Conservation (phyloP, 768 basidiomycete species). For the Russula sp. region DNA sequence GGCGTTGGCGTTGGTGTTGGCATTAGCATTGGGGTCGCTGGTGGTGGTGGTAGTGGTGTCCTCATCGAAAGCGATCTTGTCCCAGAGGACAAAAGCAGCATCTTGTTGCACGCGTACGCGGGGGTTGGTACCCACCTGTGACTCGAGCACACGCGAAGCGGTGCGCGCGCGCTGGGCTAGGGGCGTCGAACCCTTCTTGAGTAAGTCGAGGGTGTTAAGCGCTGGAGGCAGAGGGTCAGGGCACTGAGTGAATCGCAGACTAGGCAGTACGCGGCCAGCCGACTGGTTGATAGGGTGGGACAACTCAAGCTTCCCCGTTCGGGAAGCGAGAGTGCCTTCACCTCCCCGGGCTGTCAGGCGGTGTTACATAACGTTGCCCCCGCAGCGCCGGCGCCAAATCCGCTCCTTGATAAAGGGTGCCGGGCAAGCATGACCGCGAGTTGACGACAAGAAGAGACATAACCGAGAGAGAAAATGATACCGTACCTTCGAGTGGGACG, state of each 20-base stretch:
- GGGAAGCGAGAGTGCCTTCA: not conserved
- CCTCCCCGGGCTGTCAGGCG: not conserved
- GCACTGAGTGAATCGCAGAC: conserved; percentile 3
- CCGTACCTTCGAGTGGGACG: conserved; percentile 83
- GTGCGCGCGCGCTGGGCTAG: conserved; percentile 81
- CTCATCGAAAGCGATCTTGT: conserved; percentile 56
- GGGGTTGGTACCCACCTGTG: conserved; percentile 77
- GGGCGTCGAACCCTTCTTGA: conserved; percentile 83
- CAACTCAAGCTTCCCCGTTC: not conserved
- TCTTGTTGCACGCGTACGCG: conserved; percentile 81
- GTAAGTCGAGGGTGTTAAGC: conserved; percentile 84
- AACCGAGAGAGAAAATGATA: not conserved
- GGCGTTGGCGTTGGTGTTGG: conserved; percentile 26
- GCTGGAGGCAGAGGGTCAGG: conserved; percentile 45
- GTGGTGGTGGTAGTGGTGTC: conserved; percentile 30
- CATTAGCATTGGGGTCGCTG: conserved; percentile 33
- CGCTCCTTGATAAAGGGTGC: not conserved
- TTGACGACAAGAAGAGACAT: not conserved
- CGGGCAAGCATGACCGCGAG: not conserved
- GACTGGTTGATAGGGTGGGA: not conserved
- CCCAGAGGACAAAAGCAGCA: conserved; percentile 81
- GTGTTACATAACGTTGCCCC: not conserved
- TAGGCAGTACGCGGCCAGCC: not conserved
- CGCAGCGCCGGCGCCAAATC: conserved; percentile 10
- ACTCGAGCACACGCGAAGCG: conserved; percentile 86